Base-by-base conservation (phyloP, 306 rosid species). In the Cicer yamashitae region DNA sequence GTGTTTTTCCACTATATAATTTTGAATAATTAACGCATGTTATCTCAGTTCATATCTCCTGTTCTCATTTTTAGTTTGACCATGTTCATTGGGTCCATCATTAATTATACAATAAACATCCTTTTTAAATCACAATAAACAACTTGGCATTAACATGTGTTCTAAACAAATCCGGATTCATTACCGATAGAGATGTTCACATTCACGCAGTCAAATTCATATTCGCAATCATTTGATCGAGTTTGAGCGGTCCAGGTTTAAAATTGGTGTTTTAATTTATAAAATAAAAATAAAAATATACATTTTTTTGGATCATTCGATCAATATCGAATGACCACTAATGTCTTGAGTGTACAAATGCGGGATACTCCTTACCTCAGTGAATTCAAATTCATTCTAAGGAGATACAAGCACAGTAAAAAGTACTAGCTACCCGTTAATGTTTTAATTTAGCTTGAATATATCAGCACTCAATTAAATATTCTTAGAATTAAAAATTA, bases 61-160 rank as follows among this genome's bases (percentile, higher is more conserved):
- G 61, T 79, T 75, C 83, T 53, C 84, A 71, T 67, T 81, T 76
- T 39, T 8, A 51, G 46, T 72, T 84, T 81, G 82, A 77, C 80
- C 87, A 50, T 6, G 22, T 46, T 64, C 84, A 56, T 56, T 64
- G 81, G 52, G 6, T 47, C 74, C 74, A 70, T 37, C 47, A 45
- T 47, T 40, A 10, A 45, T 7, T n/a, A 6, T 59, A 39, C 45
- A 22, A 0, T 12, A 48, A 48, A 48, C 14, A 59, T 61, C 20
- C 72, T 57, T 13, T 1, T n/a, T n/a, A 12, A 8, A 25, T 7
- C 18, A 3, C 11, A 46, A 4, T 11, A 46, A 14, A 5, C 13
- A 57, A 15, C 50, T 30, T 47, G 8, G 2, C 17, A 57, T 64
- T 30, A 62, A 61, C 39, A 50, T 50, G 54, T n/a, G 56, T 50